phyloP scores from a whole-genome alignment of 1,139 yeast species.

The Wickerhamomyces sp. region DNA sequence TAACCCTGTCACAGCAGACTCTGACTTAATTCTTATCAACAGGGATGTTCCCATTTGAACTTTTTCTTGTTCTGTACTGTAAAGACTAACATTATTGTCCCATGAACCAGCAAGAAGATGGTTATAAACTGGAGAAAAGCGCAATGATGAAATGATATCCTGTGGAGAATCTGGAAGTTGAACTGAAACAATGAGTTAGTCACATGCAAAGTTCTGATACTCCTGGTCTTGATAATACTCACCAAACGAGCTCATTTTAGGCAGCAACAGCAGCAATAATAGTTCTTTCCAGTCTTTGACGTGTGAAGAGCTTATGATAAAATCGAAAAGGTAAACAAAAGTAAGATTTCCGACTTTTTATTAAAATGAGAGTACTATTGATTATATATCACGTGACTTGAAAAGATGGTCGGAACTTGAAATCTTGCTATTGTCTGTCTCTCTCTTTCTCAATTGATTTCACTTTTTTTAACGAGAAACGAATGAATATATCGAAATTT shows the following conservation, averaged over 20 bases:
- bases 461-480: too few relatives aligned
- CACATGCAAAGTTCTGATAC: too few relatives aligned
- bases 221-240: neutral
- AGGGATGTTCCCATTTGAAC: neutral
- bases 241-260: neutral
- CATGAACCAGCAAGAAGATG: constrained; percentile 39
- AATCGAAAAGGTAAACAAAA: neutral
- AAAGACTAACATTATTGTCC: constrained; percentile 37
- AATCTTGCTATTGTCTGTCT: too few relatives aligned
- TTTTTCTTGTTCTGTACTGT: constrained; percentile 21
- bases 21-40: constrained; percentile 4
- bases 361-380: too few relatives aligned
- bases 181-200: constrained; percentile 4
- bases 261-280: too few relatives aligned
- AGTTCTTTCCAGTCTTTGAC: too few relatives aligned
- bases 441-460: too few relatives aligned
- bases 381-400: too few relatives aligned
- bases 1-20: constrained; percentile 14
- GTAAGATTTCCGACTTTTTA: too few relatives aligned
- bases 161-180: constrained; percentile 16
- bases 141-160: constrained; percentile 29
- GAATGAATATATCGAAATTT: too few relatives aligned
- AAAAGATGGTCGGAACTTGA: too few relatives aligned
- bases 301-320: too few relatives aligned
- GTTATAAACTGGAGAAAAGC: constrained; percentile 30